Evolutionary conservation across 768 basidiomycete genomes (phyloP).

Genomic region (Russula virescens): DNA sequence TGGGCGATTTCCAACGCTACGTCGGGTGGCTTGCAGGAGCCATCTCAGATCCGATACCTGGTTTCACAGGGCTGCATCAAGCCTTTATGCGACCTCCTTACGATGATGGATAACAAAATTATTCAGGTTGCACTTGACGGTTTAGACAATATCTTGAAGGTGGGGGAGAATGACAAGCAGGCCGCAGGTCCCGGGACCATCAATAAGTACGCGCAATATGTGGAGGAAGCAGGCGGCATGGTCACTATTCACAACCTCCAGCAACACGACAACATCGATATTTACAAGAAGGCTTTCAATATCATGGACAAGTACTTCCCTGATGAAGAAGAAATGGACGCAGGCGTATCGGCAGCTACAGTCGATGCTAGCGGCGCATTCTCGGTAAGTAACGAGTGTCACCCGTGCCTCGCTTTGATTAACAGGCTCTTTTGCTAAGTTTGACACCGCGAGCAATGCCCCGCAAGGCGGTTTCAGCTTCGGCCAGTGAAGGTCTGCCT

Average conservation of each 20-base stretch:
- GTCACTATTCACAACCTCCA: constrained; percentile 97
- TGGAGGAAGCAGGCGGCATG: constrained; percentile 99
- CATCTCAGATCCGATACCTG: constrained; percentile 94
- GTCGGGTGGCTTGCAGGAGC: constrained; percentile 94
- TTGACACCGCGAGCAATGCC: constrained; percentile 71
- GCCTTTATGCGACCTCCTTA: constrained; percentile 92
- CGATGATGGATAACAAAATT: constrained; percentile 99
- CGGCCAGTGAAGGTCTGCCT: constrained; percentile 48
- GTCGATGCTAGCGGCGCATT: constrained; percentile 71
- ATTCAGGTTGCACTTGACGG: constrained; percentile 98
- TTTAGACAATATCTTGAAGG: constrained; percentile 95
- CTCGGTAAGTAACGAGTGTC: constrained; percentile 44
- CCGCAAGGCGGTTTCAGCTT: constrained; percentile 98
- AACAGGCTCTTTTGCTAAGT: constrained; percentile 37
- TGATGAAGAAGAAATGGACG: constrained; percentile 90
- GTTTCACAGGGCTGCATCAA: constrained; percentile 98
- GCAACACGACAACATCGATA: constrained; percentile 98
- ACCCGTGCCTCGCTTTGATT: not conserved
- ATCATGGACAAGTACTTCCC: constrained; percentile 99
- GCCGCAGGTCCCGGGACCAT: constrained; percentile 72
- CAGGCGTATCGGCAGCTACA: constrained; percentile 69
- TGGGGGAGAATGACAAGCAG: constrained; percentile 92
- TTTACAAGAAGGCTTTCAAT: constrained; percentile 99
- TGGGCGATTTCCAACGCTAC: constrained; percentile 99
- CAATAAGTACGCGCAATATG: constrained; percentile 90